Evolutionary conservation across 2,329 filamentous ascomycete genomes (phyloP), one percentile per base, ranked within the genome.

Genomic region (Curvularia eragrostidis): DNA sequence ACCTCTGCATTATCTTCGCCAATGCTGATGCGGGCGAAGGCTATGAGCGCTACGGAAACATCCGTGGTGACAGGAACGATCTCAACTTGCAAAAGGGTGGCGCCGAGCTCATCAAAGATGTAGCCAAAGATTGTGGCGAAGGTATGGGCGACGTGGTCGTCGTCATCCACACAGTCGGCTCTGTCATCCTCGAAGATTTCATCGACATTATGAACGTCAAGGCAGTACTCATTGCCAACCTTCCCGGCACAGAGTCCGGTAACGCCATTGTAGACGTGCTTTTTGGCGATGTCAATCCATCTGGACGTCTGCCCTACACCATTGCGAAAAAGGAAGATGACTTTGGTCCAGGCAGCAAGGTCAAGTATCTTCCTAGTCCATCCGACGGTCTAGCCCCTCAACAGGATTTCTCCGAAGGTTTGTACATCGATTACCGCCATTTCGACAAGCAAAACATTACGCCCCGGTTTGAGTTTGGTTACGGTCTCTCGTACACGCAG

Each of bases 341-440:
- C 73, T 95, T 95, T 66, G 93, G 93, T 0, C 84, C 87, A 0
- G 86, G 85, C 15, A 89, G 84, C 18, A 84, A 89, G 68, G 82
- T 95, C 38, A 80, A 93, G 62, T 91, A 89, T 69, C 79, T 86
- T 48, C 85, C 89, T 0, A 90, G 91, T 64, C 68, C 71, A 8
- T 61, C 63, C 1, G 73, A 75, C 28, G 85, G 83, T 15, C 79
- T 90, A 3, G 81, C 89, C 1, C 91, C 92, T 0, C 91, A 96
- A 71, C 91, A 96, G 66, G 88, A 91, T 63, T 96, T 95, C 73
- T 84, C 83, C 1, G 91, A 97, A 71, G 91, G 91, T 0, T 78
- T 97, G 0, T 93, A 93, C 71, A 88, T 96, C 65, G 94, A 97
- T 79, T 97, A 97, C 78, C 88, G 93, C 12, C 86, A 93, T 75